These are phyloP conservation scores for Pleurotus citrinopileatus DNA, from an alignment of 768 basidiomycete genomes.

Conservation along the genomic window DNA sequence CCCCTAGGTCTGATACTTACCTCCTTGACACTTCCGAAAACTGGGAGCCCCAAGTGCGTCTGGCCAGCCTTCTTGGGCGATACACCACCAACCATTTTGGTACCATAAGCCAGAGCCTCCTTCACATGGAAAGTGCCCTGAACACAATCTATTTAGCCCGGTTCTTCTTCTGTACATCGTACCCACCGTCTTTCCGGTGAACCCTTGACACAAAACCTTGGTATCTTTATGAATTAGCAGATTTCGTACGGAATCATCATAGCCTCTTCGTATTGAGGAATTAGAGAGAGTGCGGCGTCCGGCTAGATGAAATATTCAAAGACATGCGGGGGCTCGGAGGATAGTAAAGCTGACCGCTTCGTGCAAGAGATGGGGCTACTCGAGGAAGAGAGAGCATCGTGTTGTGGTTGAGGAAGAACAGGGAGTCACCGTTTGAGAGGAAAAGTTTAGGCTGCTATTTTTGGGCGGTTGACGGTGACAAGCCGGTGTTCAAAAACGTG, in stretches of 20 bases:
- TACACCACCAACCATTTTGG: conserved; percentile 97
- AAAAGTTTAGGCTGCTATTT: background rate
- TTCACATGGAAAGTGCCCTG: conserved; percentile 96
- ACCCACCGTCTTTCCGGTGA: conserved; percentile 93
- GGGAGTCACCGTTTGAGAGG: background rate
- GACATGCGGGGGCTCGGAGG: background rate
- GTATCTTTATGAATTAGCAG: conserved; percentile 93
- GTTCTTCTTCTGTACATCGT: background rate
- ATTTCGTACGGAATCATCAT: conserved; percentile 89
- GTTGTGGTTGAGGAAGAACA: background rate
- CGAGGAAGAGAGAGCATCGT: conserved; percentile 35
- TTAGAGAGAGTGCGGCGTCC: conserved; percentile 81
- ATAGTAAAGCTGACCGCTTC: conserved; percentile 39
- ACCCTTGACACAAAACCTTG: conserved; percentile 87
- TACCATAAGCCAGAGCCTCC: conserved; percentile 93
- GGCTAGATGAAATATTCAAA: conserved; percentile 29
- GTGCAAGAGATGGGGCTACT: conserved; percentile 53
- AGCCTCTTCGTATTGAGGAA: conserved; percentile 70
- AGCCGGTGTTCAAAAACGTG: background rate
- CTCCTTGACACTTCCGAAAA: conserved; percentile 89
- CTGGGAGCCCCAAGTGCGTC: conserved; percentile 91
- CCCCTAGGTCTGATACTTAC: background rate
- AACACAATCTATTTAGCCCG: background rate
- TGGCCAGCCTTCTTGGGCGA: conserved; percentile 96
- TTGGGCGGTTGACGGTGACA: background rate